Evolutionary conservation across 352 stramenopile genomes (phyloP).

Genomic region (Thalassiosira oceanica): DNA sequence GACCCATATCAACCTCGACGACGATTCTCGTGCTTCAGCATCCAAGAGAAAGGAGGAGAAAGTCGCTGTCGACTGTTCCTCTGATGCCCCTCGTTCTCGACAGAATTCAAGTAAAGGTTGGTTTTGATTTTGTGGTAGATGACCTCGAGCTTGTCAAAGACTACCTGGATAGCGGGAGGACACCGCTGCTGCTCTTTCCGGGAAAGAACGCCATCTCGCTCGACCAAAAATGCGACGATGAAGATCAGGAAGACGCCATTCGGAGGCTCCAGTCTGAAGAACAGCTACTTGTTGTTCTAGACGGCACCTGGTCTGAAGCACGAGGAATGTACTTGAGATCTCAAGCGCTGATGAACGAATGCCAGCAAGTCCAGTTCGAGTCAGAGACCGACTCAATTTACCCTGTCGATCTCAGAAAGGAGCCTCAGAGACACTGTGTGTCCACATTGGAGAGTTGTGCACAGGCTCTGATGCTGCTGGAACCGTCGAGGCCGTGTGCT

Average conservation of each 20-base stretch:
- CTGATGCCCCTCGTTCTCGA: slow-evolving; percentile 13
- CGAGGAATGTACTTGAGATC: slow-evolving; percentile 6
- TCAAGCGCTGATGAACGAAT: background rate
- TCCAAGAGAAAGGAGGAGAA: slow-evolving; percentile 11
- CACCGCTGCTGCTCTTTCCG: slow-evolving; percentile 15
- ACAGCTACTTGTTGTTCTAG: slow-evolving; percentile 6
- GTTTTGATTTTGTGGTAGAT: slow-evolving; percentile 7
- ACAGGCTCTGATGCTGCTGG: slow-evolving; percentile 4
- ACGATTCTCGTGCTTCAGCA: slow-evolving; percentile 17
- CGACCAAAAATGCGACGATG: slow-evolving; percentile 2
- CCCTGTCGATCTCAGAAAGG: slow-evolving; percentile 2
- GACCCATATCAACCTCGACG: background rate
- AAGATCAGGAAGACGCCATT: background rate
- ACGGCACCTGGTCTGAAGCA: slow-evolving; percentile 14
- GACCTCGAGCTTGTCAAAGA: slow-evolving; percentile 12
- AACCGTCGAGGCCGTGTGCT: background rate
- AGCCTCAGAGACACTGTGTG: slow-evolving; percentile 16
- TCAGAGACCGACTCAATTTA: slow-evolving; percentile 13
- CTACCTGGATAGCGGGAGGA: slow-evolving; percentile 1
- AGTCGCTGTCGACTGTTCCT: slow-evolving; percentile 7
- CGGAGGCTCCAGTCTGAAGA: background rate
- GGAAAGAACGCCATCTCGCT: slow-evolving; percentile 10
- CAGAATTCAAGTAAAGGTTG: slow-evolving; percentile 8
- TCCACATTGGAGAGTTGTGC: slow-evolving; percentile 16
- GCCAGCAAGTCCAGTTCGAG: slow-evolving; percentile 11